Evolutionary conservation across 1,284 basidiomycete genomes (phyloP), one percentile per base, ranked within the genome.

Genomic region (Tilletia caries): DNA sequence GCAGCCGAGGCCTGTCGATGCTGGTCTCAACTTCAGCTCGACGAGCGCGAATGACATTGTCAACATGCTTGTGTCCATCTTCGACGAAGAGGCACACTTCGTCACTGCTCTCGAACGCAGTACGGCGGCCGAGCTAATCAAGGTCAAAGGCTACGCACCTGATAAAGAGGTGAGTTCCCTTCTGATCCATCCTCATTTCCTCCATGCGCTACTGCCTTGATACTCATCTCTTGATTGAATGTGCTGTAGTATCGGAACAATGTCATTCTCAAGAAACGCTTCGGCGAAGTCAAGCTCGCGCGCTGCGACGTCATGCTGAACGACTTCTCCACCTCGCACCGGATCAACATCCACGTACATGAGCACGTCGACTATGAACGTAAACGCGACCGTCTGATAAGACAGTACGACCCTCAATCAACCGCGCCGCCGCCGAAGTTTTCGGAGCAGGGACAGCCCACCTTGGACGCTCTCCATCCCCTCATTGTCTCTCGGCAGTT

Each of bases 241-340:
- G 29, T 32, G 67, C 33, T 50, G 25, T 25, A 69, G 73, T 79
- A 79, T 25, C 78, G 74, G 60, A 80, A 79, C 75, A 82, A 81
- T 54, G 76, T 76, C 70, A 77, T 79, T 43, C 74, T 82, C 67
- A 82, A 81, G 71, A 76, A 76, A 67, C 69, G 81, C 3, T 80
- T 82, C 48, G 81, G 81, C 15, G 77, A 76, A 67, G 69, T 69
- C 27, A 77, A 75, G 50, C 73, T 82, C 71, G 77, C 75, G 64
- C 73, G 73, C 64, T 80, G 79, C 74, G 81, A 82, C 60, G 75
- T 82, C n/a, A 82, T 82, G 80, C 72, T 82, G 1, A 71, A 72
- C n/a, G 81, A 82, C 65, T 68, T 82, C 1, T 74, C 74, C 8
- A 70, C 76, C 5, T 81, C 79, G 1, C 62, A 72, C 0, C 70